phyloP scores from a whole-genome alignment of 73 alveolate species.

The Blepharisma stoltei region DNA sequence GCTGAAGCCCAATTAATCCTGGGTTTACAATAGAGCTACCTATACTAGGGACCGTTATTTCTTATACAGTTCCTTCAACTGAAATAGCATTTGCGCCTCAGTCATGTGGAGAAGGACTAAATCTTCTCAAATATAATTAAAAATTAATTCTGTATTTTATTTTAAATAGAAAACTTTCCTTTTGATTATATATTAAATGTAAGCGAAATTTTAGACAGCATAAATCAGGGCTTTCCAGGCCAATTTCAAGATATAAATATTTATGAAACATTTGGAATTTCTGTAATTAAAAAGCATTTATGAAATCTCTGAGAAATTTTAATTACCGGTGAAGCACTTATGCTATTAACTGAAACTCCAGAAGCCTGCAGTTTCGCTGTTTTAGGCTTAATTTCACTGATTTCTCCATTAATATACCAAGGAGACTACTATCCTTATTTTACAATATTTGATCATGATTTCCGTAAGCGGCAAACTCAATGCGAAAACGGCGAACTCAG shows the following conservation, averaged over 20 bases:
- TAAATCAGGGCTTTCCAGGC: background rate
- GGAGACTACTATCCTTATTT: conserved; percentile 36
- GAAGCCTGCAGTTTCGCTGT: conserved; percentile 21
- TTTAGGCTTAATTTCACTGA: conserved; percentile 12
- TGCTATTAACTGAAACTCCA: conserved; percentile 29
- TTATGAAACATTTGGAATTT: conserved; percentile 20
- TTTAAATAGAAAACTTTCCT: background rate
- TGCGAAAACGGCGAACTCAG: conserved; percentile 5
- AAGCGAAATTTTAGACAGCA: conserved; percentile 23
- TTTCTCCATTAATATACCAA: conserved; percentile 30
- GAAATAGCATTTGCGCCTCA: background rate
- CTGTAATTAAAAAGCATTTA: background rate
- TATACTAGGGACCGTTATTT: conserved; percentile 18
- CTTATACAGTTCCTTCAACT: conserved; percentile 10
- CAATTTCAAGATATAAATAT: conserved; percentile 15
- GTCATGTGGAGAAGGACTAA: conserved; percentile 7
- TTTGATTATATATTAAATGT: too few relatives aligned
- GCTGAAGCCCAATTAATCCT: background rate
- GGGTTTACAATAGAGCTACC: conserved; percentile 12
- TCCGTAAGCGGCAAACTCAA: background rate
- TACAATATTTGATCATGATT: conserved; percentile 30
- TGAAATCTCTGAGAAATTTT: conserved; percentile 35
- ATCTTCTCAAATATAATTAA: too few relatives aligned
- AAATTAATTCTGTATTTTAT: background rate
- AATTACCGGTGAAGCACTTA: conserved; percentile 21